Conservation (phyloP, 202 grass and related monocot genomes). For the Zoysia matrella region DNA sequence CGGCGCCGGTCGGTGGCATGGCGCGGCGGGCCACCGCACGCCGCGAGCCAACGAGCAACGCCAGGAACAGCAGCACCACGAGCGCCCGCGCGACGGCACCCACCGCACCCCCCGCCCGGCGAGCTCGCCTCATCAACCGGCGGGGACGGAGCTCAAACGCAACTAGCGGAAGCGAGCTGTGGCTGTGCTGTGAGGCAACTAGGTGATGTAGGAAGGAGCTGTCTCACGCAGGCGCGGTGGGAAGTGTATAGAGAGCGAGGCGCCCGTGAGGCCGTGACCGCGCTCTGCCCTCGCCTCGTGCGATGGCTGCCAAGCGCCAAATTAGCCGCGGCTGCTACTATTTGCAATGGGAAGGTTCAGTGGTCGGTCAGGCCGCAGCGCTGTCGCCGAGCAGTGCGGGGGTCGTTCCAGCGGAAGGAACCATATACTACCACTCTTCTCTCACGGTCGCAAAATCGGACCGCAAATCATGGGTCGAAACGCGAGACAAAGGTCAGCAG, state of each 20-base stretch:
- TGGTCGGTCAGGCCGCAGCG: not conserved
- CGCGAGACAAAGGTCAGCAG: not conserved
- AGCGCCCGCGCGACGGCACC: slow-evolving; percentile 13
- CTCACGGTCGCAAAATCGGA: not conserved
- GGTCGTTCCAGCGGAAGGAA: too few species aligned
- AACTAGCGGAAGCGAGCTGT: too few species aligned
- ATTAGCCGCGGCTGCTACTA: too few species aligned
- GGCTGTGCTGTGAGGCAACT: not conserved
- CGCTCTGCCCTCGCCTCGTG: not conserved
- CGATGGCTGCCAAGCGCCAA: not conserved
- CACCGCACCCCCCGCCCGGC: slow-evolving; percentile 12
- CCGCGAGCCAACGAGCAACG: not conserved
- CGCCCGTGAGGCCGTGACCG: slow-evolving; percentile 20
- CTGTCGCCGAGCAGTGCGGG: not conserved
- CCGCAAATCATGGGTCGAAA: not conserved
- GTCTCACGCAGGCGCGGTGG: not conserved
- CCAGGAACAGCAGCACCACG: not conserved
- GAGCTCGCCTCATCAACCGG: slow-evolving; percentile 26
- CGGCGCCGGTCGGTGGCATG: not conserved
- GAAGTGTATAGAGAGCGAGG: not conserved
- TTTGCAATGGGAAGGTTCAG: not conserved
- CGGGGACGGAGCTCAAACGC: not conserved
- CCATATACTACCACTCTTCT: too few species aligned
- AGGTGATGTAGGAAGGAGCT: not conserved
- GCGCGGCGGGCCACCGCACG: not conserved